Evolutionary conservation across 768 basidiomycete species (phyloP), one percentile per base, ranked within the genome.

Genomic region (Termitomyces sp.): DNA sequence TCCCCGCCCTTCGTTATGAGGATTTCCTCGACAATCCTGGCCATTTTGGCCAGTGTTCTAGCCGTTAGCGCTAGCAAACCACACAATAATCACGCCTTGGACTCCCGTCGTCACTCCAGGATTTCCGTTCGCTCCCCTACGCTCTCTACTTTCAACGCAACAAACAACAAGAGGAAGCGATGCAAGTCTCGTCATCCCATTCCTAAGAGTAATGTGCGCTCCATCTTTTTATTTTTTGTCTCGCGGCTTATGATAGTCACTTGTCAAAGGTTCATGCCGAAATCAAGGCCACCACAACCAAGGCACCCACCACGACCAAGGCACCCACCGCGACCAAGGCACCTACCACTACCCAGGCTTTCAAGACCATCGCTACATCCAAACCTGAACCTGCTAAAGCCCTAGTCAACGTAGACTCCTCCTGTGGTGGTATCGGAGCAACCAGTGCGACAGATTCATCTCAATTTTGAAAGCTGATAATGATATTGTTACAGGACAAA

Each of bases 341-440:
- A 11, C 2, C 4, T 3, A 22, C 56, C 12, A 61, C 61, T 33
- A 53, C 58, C 18, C 50, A 52, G 52, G 49, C 66, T 16, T 33
- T 15, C 20, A 47, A 46, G 13, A 27, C 58, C 13, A 16, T 44
- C 6, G 27, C 34, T 11, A 37, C 55, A 16, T 41, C 59, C n/a
- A 64, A 54, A 36, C 70, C 47, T 9, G 50, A 47, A 34, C 27
- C 55, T 31, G 51, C 57, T 18, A 62, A 58, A 39, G 70, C 73
- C 30, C 47, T 79, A 48, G 72, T 82, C 61, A 67, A 69, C n/a
- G 72, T 80, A 56, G 45, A 63, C 13, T 70, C 72, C 27, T 61
- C 62, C 39, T 87, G 85, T 63, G 84, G 83, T 44, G 58, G 67
- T 58, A 77, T 68, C 63, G 77, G 83, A 63, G 83, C 86, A 55